Percentiles rank a stretch among this genome's conserved stretches.
Evolutionary conservation across 345 rosid species (phyloP).

Genomic region (Populus pruinosa): DNA sequence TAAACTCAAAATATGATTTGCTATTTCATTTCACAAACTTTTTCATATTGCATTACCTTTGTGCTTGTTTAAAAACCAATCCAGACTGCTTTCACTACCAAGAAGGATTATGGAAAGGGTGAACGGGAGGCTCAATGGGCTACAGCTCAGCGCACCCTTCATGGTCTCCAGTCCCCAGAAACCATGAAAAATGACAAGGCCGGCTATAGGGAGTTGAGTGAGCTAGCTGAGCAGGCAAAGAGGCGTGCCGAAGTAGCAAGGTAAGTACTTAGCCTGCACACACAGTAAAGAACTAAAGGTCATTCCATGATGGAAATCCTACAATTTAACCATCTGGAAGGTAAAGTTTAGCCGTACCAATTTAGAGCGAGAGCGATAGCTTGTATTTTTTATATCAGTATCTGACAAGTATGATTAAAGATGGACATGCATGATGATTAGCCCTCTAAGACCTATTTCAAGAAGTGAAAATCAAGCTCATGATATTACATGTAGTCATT

Average conservation of each 20-base stretch:
- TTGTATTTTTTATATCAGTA: too few relatives aligned
- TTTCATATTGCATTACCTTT: not conserved
- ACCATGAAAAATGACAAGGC: constrained; percentile 51
- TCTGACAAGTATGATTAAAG: too few relatives aligned
- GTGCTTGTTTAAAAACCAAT: not conserved
- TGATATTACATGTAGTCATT: too few relatives aligned
- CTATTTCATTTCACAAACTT: not conserved
- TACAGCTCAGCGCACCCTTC: constrained; percentile 70
- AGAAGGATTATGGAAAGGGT: constrained; percentile 79
- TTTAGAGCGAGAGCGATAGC: too few relatives aligned
- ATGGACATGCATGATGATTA: too few relatives aligned
- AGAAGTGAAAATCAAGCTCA: too few relatives aligned
- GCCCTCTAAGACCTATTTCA: too few relatives aligned
- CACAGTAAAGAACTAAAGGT: not conserved
- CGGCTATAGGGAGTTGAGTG: constrained; percentile 67
- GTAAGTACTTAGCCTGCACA: constrained; percentile 26
- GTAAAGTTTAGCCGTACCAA: too few relatives aligned
- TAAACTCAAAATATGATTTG: not conserved
- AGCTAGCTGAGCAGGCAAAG: constrained; percentile 88
- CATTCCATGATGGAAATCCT: not conserved
- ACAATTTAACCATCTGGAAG: not conserved
- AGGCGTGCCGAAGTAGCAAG: constrained; percentile 85
- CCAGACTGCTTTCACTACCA: constrained; percentile 87
- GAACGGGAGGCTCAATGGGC: constrained; percentile 98
- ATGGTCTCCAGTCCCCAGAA: constrained; percentile 73